Evolutionary conservation across 2,329 filamentous ascomycete species (phyloP).

Genomic region (Karstenula rhodostoma): DNA sequence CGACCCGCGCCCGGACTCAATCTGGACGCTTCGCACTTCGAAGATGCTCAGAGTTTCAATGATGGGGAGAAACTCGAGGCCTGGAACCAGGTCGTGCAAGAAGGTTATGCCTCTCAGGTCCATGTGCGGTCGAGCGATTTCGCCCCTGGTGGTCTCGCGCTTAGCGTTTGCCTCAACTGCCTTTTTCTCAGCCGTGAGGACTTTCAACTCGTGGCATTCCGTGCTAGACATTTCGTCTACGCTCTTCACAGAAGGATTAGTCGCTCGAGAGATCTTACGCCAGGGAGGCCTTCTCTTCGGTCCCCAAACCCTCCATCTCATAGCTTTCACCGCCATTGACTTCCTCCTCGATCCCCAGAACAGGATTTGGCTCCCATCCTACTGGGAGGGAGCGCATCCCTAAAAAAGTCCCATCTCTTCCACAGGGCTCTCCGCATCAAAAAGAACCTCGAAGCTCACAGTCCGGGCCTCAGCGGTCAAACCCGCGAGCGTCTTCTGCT

Average conservation of each 20-base stretch:
- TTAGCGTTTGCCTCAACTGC: not conserved
- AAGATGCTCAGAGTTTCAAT: not conserved
- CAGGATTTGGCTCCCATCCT: not conserved
- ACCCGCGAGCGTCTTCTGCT: not conserved
- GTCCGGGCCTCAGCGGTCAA: not conserved
- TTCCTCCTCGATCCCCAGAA: not conserved
- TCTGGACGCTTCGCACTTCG: not conserved
- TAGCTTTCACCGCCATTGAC: not conserved
- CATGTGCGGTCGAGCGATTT: not conserved
- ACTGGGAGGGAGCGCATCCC: slow-evolving; percentile 6
- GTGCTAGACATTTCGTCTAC: not conserved
- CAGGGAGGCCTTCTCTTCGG: not conserved
- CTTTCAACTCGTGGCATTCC: not conserved
- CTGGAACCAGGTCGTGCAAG: not conserved
- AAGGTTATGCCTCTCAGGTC: not conserved
- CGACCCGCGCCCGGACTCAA: not conserved
- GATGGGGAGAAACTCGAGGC: slow-evolving; percentile 2
- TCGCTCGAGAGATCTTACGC: too few species aligned
- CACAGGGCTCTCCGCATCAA: slow-evolving; percentile 6
- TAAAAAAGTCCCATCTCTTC: slow-evolving; percentile 7
- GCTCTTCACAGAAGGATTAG: not conserved
- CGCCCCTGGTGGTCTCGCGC: not conserved
- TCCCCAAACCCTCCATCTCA: not conserved
- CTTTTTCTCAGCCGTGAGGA: not conserved
- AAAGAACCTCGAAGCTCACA: slow-evolving; percentile 7